Evolutionary conservation across 2,329 filamentous ascomycete genomes (phyloP).

Genomic region (Phialocephala sp.): DNA sequence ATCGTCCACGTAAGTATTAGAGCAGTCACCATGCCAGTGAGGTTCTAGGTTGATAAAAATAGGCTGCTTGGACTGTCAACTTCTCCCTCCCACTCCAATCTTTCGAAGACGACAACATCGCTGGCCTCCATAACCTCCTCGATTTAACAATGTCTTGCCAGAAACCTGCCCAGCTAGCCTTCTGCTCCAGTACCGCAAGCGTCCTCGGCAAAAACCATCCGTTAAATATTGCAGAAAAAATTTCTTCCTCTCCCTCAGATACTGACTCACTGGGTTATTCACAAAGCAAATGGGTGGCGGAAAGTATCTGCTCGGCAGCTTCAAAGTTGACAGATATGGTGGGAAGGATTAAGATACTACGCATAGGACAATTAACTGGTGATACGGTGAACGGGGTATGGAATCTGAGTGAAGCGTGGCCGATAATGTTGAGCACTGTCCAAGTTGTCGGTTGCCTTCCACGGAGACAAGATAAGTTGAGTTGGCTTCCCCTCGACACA

Average conservation of each 20-base stretch:
- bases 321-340: slow-evolving; percentile 27
- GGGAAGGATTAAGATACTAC: slow-evolving; percentile 24
- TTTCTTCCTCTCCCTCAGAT: slow-evolving; percentile 48
- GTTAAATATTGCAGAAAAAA: slow-evolving; percentile 48
- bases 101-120: slow-evolving; percentile 58
- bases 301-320: slow-evolving; percentile 55
- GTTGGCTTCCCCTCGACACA: slow-evolving; percentile 54
- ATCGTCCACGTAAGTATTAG: slow-evolving; percentile 58
- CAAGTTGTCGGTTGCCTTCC: slow-evolving; percentile 48
- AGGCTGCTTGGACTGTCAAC: slow-evolving; percentile 66
- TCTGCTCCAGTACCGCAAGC: slow-evolving; percentile 58
- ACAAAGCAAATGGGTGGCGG: slow-evolving; percentile 63
- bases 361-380: slow-evolving; percentile 52
- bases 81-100: slow-evolving; percentile 61
- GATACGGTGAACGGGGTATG: slow-evolving; percentile 50
- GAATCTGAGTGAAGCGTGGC: slow-evolving; percentile 56
- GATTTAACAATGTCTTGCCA: slow-evolving; percentile 47
- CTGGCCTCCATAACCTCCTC: slow-evolving; percentile 55
- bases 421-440: slow-evolving; percentile 52
- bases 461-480: slow-evolving; percentile 46
- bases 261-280: slow-evolving; percentile 59
- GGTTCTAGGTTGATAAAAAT: background rate
- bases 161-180: slow-evolving; percentile 46
- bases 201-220: slow-evolving; percentile 42
- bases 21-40: background rate